Evolutionary conservation across 192 early-diverging fungal species (phyloP).

Genomic region (Coemansia sp.): DNA sequence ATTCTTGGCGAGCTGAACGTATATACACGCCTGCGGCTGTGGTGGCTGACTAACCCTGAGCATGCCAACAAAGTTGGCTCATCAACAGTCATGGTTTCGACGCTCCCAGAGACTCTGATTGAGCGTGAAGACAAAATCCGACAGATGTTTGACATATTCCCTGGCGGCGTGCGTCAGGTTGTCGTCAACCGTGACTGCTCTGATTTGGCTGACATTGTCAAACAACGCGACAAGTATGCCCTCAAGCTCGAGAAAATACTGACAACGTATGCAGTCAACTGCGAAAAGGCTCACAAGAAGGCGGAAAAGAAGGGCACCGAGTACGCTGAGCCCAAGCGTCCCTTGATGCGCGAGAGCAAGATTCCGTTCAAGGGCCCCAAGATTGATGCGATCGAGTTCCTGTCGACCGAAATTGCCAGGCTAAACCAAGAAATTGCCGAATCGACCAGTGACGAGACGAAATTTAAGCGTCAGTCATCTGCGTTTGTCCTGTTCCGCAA

Average conservation of each 20-base stretch:
- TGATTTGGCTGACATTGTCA: constrained; percentile 54
- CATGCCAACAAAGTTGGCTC: constrained; percentile 57
- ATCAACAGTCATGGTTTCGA: constrained; percentile 71
- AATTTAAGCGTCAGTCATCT: constrained; percentile 59
- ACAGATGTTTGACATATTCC: constrained; percentile 61
- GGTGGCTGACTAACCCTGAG: constrained; percentile 58
- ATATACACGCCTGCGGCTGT: constrained; percentile 67
- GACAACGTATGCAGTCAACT: constrained; percentile 54
- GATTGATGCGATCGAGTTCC: constrained; percentile 60
- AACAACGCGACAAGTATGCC: constrained; percentile 57
- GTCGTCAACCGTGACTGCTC: constrained; percentile 67
- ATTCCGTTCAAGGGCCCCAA: constrained; percentile 60
- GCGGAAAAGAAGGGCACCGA: constrained; percentile 22
- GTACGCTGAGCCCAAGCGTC: constrained; percentile 49
- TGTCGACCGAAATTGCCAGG: constrained; percentile 37
- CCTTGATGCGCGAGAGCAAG: constrained; percentile 52
- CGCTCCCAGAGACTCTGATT: constrained; percentile 64
- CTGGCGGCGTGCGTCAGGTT: constrained; percentile 70
- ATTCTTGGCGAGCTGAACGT: constrained; percentile 65
- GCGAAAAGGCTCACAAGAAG: constrained; percentile 50
- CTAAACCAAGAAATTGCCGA: constrained; percentile 51
- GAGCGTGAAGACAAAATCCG: constrained; percentile 53
- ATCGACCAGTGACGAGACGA: constrained; percentile 28
- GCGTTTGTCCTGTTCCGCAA: constrained; percentile 87
- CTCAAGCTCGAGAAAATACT: constrained; percentile 56